These are phyloP conservation scores for Primulina tabacum DNA, from an alignment of 257 asterid species.

Conservation along the genomic window DNA sequence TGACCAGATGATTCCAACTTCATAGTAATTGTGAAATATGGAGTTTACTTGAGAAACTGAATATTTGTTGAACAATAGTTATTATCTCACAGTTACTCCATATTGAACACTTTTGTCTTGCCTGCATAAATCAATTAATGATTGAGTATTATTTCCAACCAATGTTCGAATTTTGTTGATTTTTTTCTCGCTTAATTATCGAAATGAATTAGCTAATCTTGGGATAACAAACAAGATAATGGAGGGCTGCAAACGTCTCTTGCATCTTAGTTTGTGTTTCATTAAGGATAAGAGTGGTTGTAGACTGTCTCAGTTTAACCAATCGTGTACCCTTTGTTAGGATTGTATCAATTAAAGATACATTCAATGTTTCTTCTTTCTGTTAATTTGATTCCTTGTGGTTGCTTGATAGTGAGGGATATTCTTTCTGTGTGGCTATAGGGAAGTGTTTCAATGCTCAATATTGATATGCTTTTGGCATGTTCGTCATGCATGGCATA, in stretches of 20 bases:
- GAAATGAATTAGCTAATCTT: slow-evolving; percentile 11
- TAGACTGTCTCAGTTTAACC: slow-evolving; percentile 2
- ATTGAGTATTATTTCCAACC: slow-evolving; percentile 4
- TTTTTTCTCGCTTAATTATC: neutral
- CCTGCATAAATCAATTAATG: neutral
- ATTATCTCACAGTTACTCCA: slow-evolving; percentile 3
- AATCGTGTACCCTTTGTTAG: neutral
- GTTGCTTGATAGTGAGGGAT: slow-evolving; percentile 26
- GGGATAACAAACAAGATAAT: slow-evolving; percentile 7
- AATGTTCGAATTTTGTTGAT: neutral
- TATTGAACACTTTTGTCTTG: slow-evolving; percentile 1
- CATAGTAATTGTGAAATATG: neutral
- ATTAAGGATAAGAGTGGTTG: slow-evolving; percentile 2
- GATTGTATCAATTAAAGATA: slow-evolving; percentile 14
- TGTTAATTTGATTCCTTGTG: slow-evolving; percentile 14
- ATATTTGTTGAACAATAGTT: neutral
- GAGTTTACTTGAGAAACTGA: neutral
- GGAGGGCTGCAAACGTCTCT: slow-evolving; percentile 7
- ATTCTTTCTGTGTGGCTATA: slow-evolving; percentile 26
- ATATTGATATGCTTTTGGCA: slow-evolving; percentile 88
- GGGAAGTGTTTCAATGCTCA: slow-evolving; percentile 88
- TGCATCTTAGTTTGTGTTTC: slow-evolving; percentile 10
- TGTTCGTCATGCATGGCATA: slow-evolving; percentile 95
- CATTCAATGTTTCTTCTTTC: neutral
- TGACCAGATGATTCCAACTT: neutral